Evolutionary conservation across 305 asterid genomes (phyloP).

Genomic region (Solanum chacoense): DNA sequence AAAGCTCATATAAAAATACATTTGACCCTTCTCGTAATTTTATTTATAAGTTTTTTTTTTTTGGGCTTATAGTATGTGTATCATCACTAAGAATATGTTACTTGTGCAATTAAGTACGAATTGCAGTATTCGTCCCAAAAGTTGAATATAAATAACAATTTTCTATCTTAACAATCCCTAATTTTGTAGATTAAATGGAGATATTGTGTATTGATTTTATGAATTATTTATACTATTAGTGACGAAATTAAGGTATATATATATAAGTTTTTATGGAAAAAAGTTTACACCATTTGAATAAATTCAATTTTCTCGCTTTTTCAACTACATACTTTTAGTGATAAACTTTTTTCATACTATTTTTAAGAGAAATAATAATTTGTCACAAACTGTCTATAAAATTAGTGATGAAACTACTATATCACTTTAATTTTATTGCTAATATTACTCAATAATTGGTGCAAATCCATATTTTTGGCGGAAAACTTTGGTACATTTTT

Average conservation of each 20-base stretch:
- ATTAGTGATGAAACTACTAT: background rate
- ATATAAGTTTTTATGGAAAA: background rate
- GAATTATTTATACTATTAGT: background rate
- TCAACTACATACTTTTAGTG: background rate
- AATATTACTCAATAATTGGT: background rate
- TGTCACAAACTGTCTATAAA: background rate
- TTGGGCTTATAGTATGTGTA: too few species aligned
- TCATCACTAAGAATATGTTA: too few species aligned
- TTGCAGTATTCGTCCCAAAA: too few species aligned
- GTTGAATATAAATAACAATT: too few species aligned
- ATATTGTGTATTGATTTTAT: background rate
- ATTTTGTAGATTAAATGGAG: background rate
- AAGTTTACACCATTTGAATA: background rate
- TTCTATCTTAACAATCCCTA: too few species aligned
- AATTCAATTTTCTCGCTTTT: background rate
- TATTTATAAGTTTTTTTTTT: background rate
- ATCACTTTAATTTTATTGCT: background rate
- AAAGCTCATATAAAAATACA: background rate
- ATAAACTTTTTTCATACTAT: too few species aligned
- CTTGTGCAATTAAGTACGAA: too few species aligned
- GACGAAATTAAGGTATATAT: background rate
- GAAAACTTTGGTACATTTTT: too few species aligned
- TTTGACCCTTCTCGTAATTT: background rate
- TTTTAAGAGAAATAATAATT: too few species aligned
- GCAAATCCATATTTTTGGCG: background rate